A percentile compares a stretch with the other conserved stretches of the same genome.
Conservation (phyloP, 805 yeast species). For the Pichia phayaonensis region DNA sequence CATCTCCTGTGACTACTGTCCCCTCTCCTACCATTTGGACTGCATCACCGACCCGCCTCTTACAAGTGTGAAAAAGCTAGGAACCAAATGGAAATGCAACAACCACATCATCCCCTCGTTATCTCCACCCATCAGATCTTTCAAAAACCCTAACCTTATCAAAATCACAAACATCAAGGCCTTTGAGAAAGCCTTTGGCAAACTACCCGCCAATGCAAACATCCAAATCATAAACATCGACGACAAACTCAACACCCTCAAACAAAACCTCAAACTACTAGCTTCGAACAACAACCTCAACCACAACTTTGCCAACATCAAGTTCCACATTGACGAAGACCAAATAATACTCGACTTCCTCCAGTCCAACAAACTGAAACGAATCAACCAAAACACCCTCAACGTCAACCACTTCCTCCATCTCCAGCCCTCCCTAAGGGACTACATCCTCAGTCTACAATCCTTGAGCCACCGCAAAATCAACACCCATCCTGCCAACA, state of each 20-base stretch:
- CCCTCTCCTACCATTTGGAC: slow-evolving; percentile 81
- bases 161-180: slow-evolving; percentile 41
- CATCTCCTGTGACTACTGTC: slow-evolving; percentile 76
- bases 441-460: slow-evolving; percentile 27
- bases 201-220: slow-evolving; percentile 35
- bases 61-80: slow-evolving; percentile 62
- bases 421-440: slow-evolving; percentile 19
- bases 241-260: slow-evolving; percentile 25
- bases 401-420: slow-evolving; percentile 24
- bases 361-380: slow-evolving; percentile 38
- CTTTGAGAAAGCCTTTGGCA: slow-evolving; percentile 34
- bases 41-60: slow-evolving; percentile 67
- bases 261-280: neutral
- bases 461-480: slow-evolving; percentile 26
- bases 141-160: slow-evolving; percentile 42
- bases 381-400: slow-evolving; percentile 25
- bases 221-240: slow-evolving; percentile 44
- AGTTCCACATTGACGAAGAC: slow-evolving; percentile 61
- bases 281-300: slow-evolving; percentile 5
- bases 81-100: slow-evolving; percentile 87
- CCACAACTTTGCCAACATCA: slow-evolving; percentile 25
- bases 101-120: slow-evolving; percentile 55
- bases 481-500: slow-evolving; percentile 11
- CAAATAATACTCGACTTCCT: slow-evolving; percentile 65
- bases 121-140: slow-evolving; percentile 39